These are phyloP conservation scores for Debaryomyces psychrophilus DNA, from an alignment of 1,139 yeast genomes.

Conservation along the genomic window DNA sequence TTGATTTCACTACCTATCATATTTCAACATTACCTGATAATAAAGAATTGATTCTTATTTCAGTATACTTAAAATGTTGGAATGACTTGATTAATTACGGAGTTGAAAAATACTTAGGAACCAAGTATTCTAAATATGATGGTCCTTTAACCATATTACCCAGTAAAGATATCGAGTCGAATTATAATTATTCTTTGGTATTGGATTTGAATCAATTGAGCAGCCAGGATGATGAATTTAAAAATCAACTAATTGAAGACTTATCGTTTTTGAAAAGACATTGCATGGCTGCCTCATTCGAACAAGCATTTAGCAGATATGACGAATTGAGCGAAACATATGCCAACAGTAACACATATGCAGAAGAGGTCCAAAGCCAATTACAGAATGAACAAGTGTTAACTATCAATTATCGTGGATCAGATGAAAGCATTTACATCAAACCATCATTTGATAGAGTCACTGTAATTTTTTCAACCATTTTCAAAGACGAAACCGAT, in stretches of 20 bases:
- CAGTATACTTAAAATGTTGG: slow-evolving; percentile 79
- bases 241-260: slow-evolving; percentile 56
- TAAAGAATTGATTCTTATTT: slow-evolving; percentile 65
- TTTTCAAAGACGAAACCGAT: slow-evolving; percentile 96
- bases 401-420: slow-evolving; percentile 82
- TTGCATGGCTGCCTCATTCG: slow-evolving; percentile 91
- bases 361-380: slow-evolving; percentile 55
- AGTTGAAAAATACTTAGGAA: slow-evolving; percentile 47
- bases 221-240: slow-evolving; percentile 46
- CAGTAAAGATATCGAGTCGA: slow-evolving; percentile 57
- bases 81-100: slow-evolving; percentile 71
- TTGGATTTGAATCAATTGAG: slow-evolving; percentile 59
- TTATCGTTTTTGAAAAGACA: slow-evolving; percentile 80
- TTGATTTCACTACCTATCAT: slow-evolving; percentile 94
- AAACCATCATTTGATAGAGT: slow-evolving; percentile 95
- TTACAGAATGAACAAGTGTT: slow-evolving; percentile 60
- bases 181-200: slow-evolving; percentile 79
- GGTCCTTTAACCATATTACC: slow-evolving; percentile 33
- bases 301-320: slow-evolving; percentile 78
- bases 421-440: slow-evolving; percentile 83
- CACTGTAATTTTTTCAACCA: slow-evolving; percentile 91
- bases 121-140: slow-evolving; percentile 40
- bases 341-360: slow-evolving; percentile 48
- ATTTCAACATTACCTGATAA: slow-evolving; percentile 75
- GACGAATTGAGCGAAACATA: slow-evolving; percentile 65